A percentile compares a stretch with the other conserved stretches of the same genome.
Evolutionary conservation across 163 green algal species (phyloP).

Genomic region (Volvox carteri): DNA sequence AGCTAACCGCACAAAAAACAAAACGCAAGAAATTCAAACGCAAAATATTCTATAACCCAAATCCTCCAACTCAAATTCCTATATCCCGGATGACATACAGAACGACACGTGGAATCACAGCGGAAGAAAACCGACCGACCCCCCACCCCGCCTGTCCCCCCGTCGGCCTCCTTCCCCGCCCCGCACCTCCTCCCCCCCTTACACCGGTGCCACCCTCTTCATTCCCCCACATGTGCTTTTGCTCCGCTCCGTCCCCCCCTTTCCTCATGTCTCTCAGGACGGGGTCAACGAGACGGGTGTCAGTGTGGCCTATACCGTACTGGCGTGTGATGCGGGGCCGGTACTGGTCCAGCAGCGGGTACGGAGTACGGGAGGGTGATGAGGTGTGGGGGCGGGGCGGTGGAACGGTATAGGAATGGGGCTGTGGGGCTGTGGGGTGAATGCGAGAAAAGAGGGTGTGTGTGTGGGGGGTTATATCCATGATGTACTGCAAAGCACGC

Average conservation of each 20-base stretch:
- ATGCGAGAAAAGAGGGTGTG: not conserved
- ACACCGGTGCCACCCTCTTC: not conserved
- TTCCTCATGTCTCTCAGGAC: conserved; percentile 82
- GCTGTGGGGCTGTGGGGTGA: not conserved
- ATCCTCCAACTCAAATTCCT: too few relatives aligned
- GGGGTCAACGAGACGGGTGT: conserved; percentile 85
- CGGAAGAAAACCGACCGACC: too few relatives aligned
- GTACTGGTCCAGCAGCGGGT: conserved; percentile 87
- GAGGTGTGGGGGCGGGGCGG: conserved; percentile 13
- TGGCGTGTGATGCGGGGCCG: conserved; percentile 93
- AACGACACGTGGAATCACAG: too few relatives aligned
- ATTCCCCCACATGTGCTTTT: not conserved
- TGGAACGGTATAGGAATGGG: not conserved
- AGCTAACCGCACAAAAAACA: too few relatives aligned
- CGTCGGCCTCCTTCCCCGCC: not conserved
- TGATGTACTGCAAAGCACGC: not conserved
- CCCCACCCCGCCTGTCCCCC: too few relatives aligned
- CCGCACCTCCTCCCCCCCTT: not conserved
- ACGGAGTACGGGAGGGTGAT: conserved; percentile 48
- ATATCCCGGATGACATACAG: too few relatives aligned
- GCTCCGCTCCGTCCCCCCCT: not conserved
- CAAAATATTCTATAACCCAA: too few relatives aligned
- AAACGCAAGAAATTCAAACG: too few relatives aligned
- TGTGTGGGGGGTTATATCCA: not conserved
- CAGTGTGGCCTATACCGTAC: conserved; percentile 93